Evolutionary conservation across 2,329 filamentous ascomycete species (phyloP).

Genomic region (Fusarium sp.): DNA sequence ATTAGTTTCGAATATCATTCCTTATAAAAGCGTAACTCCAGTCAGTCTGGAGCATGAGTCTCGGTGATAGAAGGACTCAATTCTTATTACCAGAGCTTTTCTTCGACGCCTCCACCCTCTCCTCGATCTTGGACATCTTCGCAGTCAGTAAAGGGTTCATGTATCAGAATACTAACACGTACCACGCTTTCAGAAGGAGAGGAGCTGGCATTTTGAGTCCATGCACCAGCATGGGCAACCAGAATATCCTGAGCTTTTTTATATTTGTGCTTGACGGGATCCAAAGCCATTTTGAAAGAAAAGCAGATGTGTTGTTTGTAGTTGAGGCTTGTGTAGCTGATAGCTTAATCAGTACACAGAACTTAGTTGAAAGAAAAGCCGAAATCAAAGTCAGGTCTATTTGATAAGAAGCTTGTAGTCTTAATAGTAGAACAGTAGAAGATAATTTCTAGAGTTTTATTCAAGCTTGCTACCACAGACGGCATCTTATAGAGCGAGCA

Average conservation of each 20-base stretch:
- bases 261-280: background rate
- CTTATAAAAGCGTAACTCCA: no score
- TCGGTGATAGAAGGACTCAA: background rate
- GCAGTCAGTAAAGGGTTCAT: background rate
- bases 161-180: background rate
- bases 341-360: no score
- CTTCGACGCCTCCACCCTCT: background rate
- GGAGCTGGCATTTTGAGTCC: background rate
- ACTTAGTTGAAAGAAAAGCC: background rate
- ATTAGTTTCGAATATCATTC: background rate
- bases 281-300: background rate
- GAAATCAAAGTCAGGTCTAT: background rate
- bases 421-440: background rate
- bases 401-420: background rate
- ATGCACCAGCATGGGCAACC: background rate
- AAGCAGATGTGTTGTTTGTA: no score
- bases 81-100: background rate
- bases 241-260: background rate
- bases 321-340: no score
- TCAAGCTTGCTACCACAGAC: fast-evolving
- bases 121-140: background rate
- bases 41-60: background rate
- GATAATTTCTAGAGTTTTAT: background rate
- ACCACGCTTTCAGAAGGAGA: background rate
- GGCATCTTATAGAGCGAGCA: background rate